phyloP scores from a whole-genome alignment of 116 monocot genomes.

The Phalaenopsis hybrid region DNA sequence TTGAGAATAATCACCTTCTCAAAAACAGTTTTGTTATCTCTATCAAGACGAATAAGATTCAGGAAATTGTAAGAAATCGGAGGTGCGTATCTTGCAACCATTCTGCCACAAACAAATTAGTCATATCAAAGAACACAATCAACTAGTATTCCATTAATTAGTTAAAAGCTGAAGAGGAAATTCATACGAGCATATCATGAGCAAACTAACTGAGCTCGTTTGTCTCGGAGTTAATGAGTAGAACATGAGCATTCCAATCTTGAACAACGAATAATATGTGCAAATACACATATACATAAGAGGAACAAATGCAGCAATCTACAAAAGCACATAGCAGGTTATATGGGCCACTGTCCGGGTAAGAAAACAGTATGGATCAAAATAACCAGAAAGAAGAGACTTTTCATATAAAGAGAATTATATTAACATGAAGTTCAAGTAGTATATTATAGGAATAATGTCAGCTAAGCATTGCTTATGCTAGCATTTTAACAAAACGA shows the following conservation, averaged over 20 bases:
- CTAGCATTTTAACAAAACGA: too few relatives aligned
- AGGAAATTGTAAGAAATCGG: conserved; percentile 97
- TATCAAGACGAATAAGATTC: conserved; percentile 81
- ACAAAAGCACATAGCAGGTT: conserved; percentile 17
- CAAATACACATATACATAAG: conserved; percentile 97
- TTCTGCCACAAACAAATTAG: conserved; percentile 40
- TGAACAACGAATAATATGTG: conserved; percentile 97
- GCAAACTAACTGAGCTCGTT: conserved; percentile 93
- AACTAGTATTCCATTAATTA: background rate
- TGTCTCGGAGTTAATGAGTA: conserved; percentile 90
- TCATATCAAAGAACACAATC: too few relatives aligned
- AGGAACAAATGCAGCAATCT: conserved; percentile 94
- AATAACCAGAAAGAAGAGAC: too few relatives aligned
- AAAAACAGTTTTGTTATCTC: conserved; percentile 70
- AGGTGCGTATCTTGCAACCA: conserved; percentile 97
- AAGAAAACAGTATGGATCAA: too few relatives aligned
- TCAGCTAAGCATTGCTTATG: too few relatives aligned
- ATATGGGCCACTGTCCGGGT: too few relatives aligned
- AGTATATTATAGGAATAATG: too few relatives aligned
- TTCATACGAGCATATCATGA: conserved; percentile 98
- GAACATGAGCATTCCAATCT: conserved; percentile 95
- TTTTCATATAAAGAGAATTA: too few relatives aligned
- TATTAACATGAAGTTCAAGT: too few relatives aligned
- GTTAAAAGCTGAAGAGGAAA: background rate
- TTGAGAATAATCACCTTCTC: conserved; percentile 51